Evolutionary conservation across 23 red algal genomes (phyloP), one percentile per base, ranked within the genome.

Genomic region (Cyanidiococcus yangmingshanensis): DNA sequence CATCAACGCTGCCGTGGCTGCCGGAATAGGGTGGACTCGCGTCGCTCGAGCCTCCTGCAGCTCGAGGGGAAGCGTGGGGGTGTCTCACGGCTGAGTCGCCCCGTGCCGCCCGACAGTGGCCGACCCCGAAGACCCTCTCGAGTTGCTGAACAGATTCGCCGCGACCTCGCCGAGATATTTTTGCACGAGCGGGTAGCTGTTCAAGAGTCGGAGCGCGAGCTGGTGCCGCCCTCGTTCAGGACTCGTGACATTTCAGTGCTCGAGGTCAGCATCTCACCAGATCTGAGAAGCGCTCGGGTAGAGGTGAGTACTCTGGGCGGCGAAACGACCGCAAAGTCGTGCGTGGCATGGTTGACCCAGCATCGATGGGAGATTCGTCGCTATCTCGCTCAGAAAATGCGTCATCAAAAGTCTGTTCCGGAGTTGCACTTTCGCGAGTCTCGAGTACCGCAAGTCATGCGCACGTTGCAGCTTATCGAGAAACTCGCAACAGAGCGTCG

Each of bases 391-490:
- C 78, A 57, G 27, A 1, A 54, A n/a, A 39, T 81, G 59, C 78
- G 78, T 38, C 58, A 81, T 26, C 59, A 71, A 41, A 40, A 58
- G 39, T 40, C 41, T 34, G 68, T 81, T 1, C 78, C 78, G 0
- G 38, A 81, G 40, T 24, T 81, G 40, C 38, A 39, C 12, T 81
- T 81, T 25, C 40, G 68, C 37, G 78, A 81, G 78, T 50, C 38
- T 26, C 35, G 37, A 3, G 39, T 81, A n/a, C 45, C 45, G 34
- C 39, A 40, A 81, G 68, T 58, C 2, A 25, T 81, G 45, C 59
- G 54, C 37, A 81, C 78, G 37, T 41, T 81, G 45, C 58, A 81
- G 59, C 39, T 59, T 59, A 32, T 81, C 25, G 78, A 81, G 18
- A 3, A 2, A 25, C 45, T 81, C 1, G 45, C 59, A 35, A 2